Evolutionary conservation across 768 basidiomycete species (phyloP), one percentile per base, ranked within the genome.

Genomic region (Lentinus tigrinus): DNA sequence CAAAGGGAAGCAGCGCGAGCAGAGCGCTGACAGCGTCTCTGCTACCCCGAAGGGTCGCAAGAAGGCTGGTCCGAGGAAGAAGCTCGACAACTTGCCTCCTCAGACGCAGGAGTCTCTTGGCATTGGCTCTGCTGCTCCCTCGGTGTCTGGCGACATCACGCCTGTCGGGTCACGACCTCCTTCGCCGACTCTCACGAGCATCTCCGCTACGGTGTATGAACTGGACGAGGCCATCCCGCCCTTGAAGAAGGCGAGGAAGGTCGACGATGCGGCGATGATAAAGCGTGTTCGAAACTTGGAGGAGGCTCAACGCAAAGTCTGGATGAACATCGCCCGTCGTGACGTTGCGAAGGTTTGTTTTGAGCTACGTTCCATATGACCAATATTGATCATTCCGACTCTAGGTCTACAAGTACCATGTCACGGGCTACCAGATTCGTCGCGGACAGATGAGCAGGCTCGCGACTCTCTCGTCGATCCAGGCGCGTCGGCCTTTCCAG

Each of bases 241-340:
- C 13, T 72, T 93, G 66, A 89, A 80, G 74, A 85, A 80, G 65
- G 90, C 89, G 5, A 91, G 89, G 71, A 89, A 87, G 70, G 76
- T 89, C 2, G 91, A 93, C 54, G 88, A 88, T 46, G 75, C 71
- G 55, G 79, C 83, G 3, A 88, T 89, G 81, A 70, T 82, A 24
- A 91, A 91, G 67, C 84, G 92, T 39, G 77, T 93, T 57, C 87
- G 85, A 70, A 78, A 84, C 6, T 69, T 94, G 28, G 93, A 93
- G 68, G 94, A 94, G 64, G 78, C 88, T 0, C 93, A 95, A 74
- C 81, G 83, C 57, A 94, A 93, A 73, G 88, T 93, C 9, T 96
- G 94, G 94, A 87, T 85, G 21, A 91, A 87, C 65, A 94, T 96
- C 48, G 94, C 92, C 1, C 80, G 84, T 61, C 80, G 85, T 64